These are phyloP conservation scores for Clarireedia paspali DNA, from an alignment of 2,329 filamentous ascomycete species.

Conservation along the genomic window DNA sequence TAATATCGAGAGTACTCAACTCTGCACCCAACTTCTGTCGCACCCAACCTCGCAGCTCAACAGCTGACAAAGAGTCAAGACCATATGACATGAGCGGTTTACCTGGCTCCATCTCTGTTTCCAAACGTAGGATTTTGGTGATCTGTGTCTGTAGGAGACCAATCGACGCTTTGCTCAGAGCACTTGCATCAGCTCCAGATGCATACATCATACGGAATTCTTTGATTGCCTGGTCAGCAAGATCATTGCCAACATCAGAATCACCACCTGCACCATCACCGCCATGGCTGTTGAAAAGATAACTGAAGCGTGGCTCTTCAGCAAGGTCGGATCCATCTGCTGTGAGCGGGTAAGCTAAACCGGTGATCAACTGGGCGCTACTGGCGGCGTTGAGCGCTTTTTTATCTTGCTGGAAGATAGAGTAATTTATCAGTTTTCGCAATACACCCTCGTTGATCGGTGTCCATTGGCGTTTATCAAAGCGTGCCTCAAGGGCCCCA, in stretches of 20 bases:
- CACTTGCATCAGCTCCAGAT: neutral
- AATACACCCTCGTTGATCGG: neutral
- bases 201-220: neutral
- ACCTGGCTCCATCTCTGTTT: neutral
- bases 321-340: neutral
- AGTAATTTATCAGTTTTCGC: neutral
- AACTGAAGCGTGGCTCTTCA: neutral
- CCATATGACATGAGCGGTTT: slow-evolving; percentile 9
- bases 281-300: neutral
- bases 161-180: neutral
- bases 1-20: slow-evolving; percentile 6
- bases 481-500: neutral
- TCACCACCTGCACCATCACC: neutral
- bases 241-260: neutral
- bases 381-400: neutral
- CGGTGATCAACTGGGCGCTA: neutral
- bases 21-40: slow-evolving; percentile 12
- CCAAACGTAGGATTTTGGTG: neutral
- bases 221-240: neutral
- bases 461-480: neutral
- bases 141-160: neutral
- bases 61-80: slow-evolving; percentile 16
- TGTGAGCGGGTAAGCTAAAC: neutral
- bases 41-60: slow-evolving; percentile 17
- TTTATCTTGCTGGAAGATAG: neutral